These are phyloP conservation scores for Ballota nigra DNA, from an alignment of 257 asterid genomes.

Conservation along the genomic window DNA sequence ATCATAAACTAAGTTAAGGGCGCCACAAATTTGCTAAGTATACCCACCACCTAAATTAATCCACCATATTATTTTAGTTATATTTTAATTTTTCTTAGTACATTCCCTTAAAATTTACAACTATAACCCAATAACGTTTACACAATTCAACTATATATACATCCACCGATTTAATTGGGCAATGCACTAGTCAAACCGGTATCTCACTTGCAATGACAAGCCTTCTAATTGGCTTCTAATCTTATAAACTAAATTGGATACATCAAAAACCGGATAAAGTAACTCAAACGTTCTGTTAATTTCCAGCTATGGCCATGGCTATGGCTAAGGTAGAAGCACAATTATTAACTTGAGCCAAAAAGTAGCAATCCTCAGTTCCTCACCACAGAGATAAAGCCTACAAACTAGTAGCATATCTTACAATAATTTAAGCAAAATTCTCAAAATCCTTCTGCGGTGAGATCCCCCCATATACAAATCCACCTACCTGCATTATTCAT, in stretches of 20 bases:
- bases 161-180: too few species aligned
- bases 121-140: too few species aligned
- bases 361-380: not conserved
- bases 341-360: not conserved
- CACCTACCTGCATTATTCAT: constrained; percentile 19
- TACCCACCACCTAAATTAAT: too few species aligned
- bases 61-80: too few species aligned
- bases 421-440: constrained; percentile 8
- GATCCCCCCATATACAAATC: not conserved
- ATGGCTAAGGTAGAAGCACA: not conserved
- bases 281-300: not conserved
- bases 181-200: too few species aligned
- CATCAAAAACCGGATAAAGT: not conserved
- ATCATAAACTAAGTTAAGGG: too few species aligned
- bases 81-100: too few species aligned
- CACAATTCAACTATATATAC: too few species aligned
- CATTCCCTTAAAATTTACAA: too few species aligned
- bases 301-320: not conserved
- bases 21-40: too few species aligned
- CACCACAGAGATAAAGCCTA: not conserved
- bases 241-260: too few species aligned
- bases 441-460: not conserved
- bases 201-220: too few species aligned
- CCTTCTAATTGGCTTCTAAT: not conserved
- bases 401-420: not conserved